Base-by-base conservation (phyloP, 768 basidiomycete genomes). In the Leccinum longicurvipes region DNA sequence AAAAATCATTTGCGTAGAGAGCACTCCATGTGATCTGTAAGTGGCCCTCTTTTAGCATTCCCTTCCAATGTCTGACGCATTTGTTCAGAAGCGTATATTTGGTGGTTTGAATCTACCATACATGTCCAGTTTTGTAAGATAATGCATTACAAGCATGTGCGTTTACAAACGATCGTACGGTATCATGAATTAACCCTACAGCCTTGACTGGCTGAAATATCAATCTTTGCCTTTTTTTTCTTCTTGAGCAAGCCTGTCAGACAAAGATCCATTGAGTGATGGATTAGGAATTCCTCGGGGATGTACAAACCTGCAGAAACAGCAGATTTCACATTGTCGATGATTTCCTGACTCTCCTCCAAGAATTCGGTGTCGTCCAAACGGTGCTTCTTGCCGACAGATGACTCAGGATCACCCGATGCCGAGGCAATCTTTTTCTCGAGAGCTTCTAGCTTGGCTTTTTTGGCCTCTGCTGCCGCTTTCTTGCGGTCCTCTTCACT, bases 281-380 rank as follows among this genome's bases (percentile, higher is more conserved):
- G 8, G 17, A 4, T n/a, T 12, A 4, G 1, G 11, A 24, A 6
- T 10, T 15, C 2, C 21, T 45, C 28, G 25, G 7, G 4, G 10
- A 12, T 15, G 72, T 80, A 61, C 68, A 14, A 23, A 92, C 92
- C 96, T 34, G 83, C 81, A 47, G 86, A 79, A 12, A 99, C 96
- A 4, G 96, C 96, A 54, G 80, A 92, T 76, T 91, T 91, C 27
- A 98, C 95, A 60, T 81, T 85, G 61, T 96, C 94, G 2, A 93
- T 91, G 25, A 98, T 83, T 65, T 97, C 93, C 69, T 82, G 78
- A 63, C 87, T 93, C 74, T 96, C 87, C 69, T 98, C 94, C 36
- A 99, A 68, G 67, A 89, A 99, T 70, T 93, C 89, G 3, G 84
- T 86, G 65, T 99, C 96, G 48, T 98, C 94, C 46, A 98, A 86